Evolutionary conservation across 345 rosid genomes (phyloP).

Genomic region (Stellera chamaejasme): DNA sequence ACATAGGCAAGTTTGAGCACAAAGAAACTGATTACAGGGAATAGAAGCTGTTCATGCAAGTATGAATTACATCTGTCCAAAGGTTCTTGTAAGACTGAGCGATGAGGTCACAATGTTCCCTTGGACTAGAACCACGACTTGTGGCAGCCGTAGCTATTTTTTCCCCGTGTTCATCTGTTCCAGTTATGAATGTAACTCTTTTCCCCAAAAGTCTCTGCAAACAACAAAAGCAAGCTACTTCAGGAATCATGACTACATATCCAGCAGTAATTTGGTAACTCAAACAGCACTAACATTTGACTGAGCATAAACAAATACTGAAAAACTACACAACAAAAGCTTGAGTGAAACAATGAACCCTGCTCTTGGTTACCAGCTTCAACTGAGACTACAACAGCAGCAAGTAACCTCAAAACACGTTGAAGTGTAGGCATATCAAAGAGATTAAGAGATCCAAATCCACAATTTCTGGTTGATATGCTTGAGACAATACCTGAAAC

Average conservation of each 20-base stretch:
- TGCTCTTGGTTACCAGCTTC: not conserved
- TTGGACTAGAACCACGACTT: slow-evolving; percentile 52
- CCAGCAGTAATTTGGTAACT: too few species aligned
- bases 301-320: not conserved
- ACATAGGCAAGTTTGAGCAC: slow-evolving; percentile 1
- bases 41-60: not conserved
- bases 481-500: slow-evolving; percentile 54
- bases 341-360: too few species aligned
- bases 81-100: slow-evolving; percentile 66
- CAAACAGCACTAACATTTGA: not conserved
- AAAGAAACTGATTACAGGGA: not conserved
- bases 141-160: slow-evolving; percentile 85
- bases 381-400: too few species aligned
- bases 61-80: slow-evolving; percentile 60
- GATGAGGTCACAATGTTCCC: slow-evolving; percentile 76
- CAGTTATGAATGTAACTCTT: slow-evolving; percentile 74
- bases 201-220: slow-evolving; percentile 81
- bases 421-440: not conserved
- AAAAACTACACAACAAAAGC: too few species aligned
- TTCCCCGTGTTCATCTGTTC: slow-evolving; percentile 97
- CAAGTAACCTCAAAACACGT: not conserved
- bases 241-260: not conserved
- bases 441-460: not conserved
- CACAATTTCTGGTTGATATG: not conserved
- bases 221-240: slow-evolving; percentile 3